Evolutionary conservation across 805 yeast genomes (phyloP).

Genomic region (Komagataella pastoris): DNA sequence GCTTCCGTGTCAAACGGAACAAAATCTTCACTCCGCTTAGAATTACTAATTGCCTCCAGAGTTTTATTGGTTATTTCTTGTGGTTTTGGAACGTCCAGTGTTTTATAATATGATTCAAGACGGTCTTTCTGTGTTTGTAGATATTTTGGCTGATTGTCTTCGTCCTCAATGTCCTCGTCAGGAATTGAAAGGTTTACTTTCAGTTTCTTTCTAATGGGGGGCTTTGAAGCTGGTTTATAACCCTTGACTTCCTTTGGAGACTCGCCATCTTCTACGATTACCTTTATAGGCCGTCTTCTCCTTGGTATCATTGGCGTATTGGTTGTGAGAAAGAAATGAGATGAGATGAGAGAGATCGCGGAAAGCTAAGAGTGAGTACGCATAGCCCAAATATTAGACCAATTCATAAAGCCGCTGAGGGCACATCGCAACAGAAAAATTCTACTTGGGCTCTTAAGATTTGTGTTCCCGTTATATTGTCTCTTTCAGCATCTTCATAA

Average conservation of each 20-base stretch:
- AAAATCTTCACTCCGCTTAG: background rate
- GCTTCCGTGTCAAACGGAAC: background rate
- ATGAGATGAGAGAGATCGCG: background rate
- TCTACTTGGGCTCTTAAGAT: background rate
- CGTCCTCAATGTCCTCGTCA: background rate
- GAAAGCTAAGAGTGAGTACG: background rate
- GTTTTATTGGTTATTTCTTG: background rate
- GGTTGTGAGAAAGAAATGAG: background rate
- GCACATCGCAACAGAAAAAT: background rate
- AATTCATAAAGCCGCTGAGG: background rate
- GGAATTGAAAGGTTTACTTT: background rate
- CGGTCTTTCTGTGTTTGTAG: background rate
- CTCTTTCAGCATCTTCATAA: background rate
- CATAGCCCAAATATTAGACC: background rate
- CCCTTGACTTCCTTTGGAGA: background rate
- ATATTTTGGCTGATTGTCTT: background rate
- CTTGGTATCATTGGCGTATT: background rate
- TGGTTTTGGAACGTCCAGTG: background rate
- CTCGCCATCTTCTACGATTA: background rate
- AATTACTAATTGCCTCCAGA: background rate
- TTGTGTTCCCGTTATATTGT: background rate
- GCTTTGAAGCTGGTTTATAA: background rate
- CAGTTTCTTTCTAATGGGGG: background rate
- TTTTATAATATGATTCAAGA: background rate
- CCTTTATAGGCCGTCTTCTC: background rate